Percentiles rank a stretch among this genome's conserved stretches.
These are phyloP conservation scores for Saturnispora hagleri DNA, from an alignment of 805 yeast genomes.

Conservation along the genomic window DNA sequence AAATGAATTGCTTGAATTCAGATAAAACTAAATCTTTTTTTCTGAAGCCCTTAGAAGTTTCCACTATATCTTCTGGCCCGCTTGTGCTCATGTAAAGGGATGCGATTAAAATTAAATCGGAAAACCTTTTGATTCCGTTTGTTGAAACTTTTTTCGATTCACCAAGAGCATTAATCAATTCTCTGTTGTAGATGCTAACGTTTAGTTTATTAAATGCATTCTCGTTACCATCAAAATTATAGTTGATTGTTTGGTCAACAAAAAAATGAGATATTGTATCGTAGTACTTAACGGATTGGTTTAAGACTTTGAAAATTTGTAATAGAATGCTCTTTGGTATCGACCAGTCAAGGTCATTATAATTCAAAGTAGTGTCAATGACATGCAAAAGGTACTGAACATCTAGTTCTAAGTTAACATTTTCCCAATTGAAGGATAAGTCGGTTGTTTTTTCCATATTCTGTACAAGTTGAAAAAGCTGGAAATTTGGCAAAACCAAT, in stretches of 20 bases:
- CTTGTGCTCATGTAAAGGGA: slow-evolving; percentile 13
- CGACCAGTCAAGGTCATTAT: slow-evolving; percentile 2
- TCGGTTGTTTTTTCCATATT: slow-evolving; percentile 8
- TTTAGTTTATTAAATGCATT: background rate
- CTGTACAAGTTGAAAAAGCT: slow-evolving; percentile 12
- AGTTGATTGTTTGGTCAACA: background rate
- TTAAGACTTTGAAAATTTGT: slow-evolving; percentile 22
- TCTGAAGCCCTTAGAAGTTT: slow-evolving; percentile 10
- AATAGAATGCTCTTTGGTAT: slow-evolving; percentile 14
- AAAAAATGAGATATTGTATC: slow-evolving; percentile 13
- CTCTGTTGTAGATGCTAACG: slow-evolving; percentile 3
- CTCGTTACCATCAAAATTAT: background rate
- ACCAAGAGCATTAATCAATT: background rate
- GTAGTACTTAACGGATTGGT: slow-evolving; percentile 8
- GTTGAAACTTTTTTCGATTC: background rate
- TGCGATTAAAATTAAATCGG: slow-evolving; percentile 14
- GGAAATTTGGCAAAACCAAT: slow-evolving; percentile 18
- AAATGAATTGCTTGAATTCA: slow-evolving; percentile 25
- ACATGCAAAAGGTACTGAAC: slow-evolving; percentile 17
- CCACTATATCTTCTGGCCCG: slow-evolving; percentile 14
- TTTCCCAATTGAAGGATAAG: slow-evolving; percentile 14
- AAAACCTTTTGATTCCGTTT: slow-evolving; percentile 12
- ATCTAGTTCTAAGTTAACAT: slow-evolving; percentile 16
- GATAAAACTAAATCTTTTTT: slow-evolving; percentile 19
- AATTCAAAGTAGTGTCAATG: slow-evolving; percentile 15